phyloP scores from a whole-genome alignment of 2,329 filamentous ascomycete genomes.

The Pseudocercospora eumusae region DNA sequence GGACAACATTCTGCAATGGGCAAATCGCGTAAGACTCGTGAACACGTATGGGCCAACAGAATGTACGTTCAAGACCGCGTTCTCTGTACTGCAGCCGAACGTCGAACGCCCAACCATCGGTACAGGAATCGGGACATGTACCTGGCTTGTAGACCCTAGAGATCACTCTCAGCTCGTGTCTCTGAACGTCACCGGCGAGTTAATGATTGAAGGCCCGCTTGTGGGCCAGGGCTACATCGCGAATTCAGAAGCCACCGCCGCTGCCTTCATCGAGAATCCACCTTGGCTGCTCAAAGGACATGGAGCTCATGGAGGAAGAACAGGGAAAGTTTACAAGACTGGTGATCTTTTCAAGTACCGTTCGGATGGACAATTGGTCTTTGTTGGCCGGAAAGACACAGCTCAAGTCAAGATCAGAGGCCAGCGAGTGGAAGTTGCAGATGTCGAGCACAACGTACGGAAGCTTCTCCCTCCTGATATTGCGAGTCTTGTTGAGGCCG shows the following conservation, averaged over 20 bases:
- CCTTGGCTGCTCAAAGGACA: conserved; percentile 27
- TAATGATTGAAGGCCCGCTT: conserved; percentile 51
- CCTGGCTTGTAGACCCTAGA: conserved; percentile 39
- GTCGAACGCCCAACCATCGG: conserved; percentile 18
- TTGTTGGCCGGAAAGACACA: conserved; percentile 58
- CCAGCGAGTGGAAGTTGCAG: conserved; percentile 62
- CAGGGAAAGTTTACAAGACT: conserved; percentile 59
- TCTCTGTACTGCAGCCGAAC: neutral
- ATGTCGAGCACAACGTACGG: conserved; percentile 46
- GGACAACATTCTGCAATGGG: conserved; percentile 44
- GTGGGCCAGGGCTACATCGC: conserved; percentile 50
- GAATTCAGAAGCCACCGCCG: conserved; percentile 35
- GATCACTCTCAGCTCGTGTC: conserved; percentile 40
- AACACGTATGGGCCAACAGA: conserved; percentile 51
- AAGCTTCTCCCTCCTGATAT: conserved; percentile 34
- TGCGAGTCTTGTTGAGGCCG: conserved; percentile 33
- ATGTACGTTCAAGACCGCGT: conserved; percentile 26
- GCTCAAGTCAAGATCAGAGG: conserved; percentile 69
- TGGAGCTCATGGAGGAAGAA: conserved; percentile 38
- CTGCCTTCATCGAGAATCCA: conserved; percentile 38
- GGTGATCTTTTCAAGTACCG: conserved; percentile 61
- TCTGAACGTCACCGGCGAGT: conserved; percentile 51
- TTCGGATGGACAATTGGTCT: conserved; percentile 55
- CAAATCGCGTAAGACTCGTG: conserved; percentile 42
- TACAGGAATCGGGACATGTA: conserved; percentile 22